These are phyloP conservation scores for Globisporangium rhizosaccharum DNA, from an alignment of 352 stramenopile species.

Conservation along the genomic window DNA sequence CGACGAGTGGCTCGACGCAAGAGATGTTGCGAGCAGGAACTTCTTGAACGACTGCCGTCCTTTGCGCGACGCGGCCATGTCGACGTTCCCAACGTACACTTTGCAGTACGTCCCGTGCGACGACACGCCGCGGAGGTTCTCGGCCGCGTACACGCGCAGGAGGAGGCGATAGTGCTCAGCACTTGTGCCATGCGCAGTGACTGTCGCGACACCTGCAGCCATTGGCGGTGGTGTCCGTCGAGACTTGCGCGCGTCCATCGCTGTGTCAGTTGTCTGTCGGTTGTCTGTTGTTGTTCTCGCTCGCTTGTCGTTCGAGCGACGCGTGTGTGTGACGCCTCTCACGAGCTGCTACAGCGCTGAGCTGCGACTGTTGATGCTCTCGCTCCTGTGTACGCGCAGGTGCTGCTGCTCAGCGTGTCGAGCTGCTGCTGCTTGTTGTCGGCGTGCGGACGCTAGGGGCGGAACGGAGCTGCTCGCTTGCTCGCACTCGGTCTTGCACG, in stretches of 20 bases:
- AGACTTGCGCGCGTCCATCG: conserved; percentile 15
- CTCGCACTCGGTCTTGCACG: no score
- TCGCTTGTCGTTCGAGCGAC: background rate
- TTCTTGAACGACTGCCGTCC: conserved; percentile 19
- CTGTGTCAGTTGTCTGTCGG: background rate
- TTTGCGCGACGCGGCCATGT: conserved; percentile 29
- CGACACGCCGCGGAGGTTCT: conserved; percentile 54
- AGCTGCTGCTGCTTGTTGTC: no score
- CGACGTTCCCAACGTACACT: conserved; percentile 47
- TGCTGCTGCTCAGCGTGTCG: no score
- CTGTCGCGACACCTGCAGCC: conserved; percentile 1
- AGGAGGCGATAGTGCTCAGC: conserved; percentile 31
- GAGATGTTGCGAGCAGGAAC: conserved; percentile 7
- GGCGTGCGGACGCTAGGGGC: no score
- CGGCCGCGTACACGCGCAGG: conserved; percentile 57
- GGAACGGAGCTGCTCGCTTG: no score
- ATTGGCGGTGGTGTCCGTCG: conserved; percentile 3
- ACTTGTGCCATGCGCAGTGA: background rate
- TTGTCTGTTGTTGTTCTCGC: background rate
- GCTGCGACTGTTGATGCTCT: no score
- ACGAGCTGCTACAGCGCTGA: no score
- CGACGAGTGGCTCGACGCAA: conserved; percentile 3
- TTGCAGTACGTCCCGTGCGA: conserved; percentile 75
- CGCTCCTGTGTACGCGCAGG: no score
- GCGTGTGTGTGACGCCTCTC: background rate